Base-by-base conservation (phyloP, 305 asterid genomes). In the Stenogyne calaminthoides region DNA sequence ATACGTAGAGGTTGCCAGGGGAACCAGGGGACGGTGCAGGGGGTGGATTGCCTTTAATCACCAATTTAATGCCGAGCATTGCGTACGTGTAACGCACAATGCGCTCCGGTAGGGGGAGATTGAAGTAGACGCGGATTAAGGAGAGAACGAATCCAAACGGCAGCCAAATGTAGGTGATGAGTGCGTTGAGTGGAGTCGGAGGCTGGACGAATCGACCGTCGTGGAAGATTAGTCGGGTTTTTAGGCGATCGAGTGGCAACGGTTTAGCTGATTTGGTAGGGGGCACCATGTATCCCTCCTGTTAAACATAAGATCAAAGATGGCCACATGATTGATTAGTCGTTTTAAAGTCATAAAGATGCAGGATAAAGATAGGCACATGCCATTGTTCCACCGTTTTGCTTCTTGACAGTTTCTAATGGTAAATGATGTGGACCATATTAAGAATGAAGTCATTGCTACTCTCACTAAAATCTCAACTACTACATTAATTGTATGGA, bases 1-100 rank as follows among this genome's bases (percentile, higher is more conserved):
- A 92, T 5, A 94, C 98, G 47, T 87, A 94, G 81, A 94, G 97
- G 91, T 94, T 94, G 7, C 99, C 99, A 0, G 88, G 95, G 74
- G 83, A 62, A 8, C 96, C 96, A 0, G 80, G 67, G 25, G 98
- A 86, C 2, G 55, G 55, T 2, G 55, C 55, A 47, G 56, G 56
- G 4, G 97, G 96, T 0, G 84, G 90, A 61, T 73, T 87, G 49
- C 99, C 99, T 63, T 89, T 88, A 85, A 94, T 88, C 46, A 82
- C 91, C 0, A 94, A 92, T 77, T 88, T 90, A 78, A 94, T 94
- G 1, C 99, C 99, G 1, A 92, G 91, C 96, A 95, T 87, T 14
- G 80, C 84, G 69, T 95, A 95, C 0, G 99, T 92, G 87, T 89
- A 84, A 40, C 97, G 97, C 1, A 95, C 98, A 5, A 89, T 75